Percentiles rank a stretch among this genome's conserved stretches.
Evolutionary conservation across 176 grass and related monocot species (phyloP).

Genomic region (Alloteropsis semialata): DNA sequence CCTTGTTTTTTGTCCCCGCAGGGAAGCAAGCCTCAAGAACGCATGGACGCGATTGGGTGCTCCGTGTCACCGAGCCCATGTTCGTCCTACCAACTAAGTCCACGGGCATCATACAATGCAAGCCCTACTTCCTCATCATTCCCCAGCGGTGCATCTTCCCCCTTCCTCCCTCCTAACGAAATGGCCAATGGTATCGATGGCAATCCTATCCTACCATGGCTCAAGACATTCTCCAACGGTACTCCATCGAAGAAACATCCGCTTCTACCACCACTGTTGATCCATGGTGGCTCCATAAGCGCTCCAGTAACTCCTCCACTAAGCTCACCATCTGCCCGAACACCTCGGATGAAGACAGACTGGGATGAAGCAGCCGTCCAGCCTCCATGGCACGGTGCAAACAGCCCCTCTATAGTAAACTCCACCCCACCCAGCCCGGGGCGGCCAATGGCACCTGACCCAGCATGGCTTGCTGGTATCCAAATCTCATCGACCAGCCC

Average conservation of each 20-base stretch:
- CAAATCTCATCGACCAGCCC: constrained; percentile 64
- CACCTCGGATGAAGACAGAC: constrained; percentile 54
- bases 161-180: constrained; percentile 47
- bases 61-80: constrained; percentile 65
- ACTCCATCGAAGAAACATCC: constrained; percentile 58
- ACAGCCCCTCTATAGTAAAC: constrained; percentile 68
- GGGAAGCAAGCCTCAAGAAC: constrained; percentile 53
- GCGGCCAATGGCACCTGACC: constrained; percentile 37
- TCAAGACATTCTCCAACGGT: constrained; percentile 63
- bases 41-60: constrained; percentile 42
- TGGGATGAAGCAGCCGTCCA: constrained; percentile 51
- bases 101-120: constrained; percentile 65
- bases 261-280: constrained; percentile 58
- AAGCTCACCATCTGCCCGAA: constrained; percentile 60
- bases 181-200: constrained; percentile 37
- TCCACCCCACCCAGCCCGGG: constrained; percentile 68
- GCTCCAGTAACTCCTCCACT: constrained; percentile 91
- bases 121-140: constrained; percentile 80
- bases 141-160: constrained; percentile 57
- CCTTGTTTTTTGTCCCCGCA: background rate
- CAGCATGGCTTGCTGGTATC: constrained; percentile 71
- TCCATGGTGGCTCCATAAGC: constrained; percentile 72
- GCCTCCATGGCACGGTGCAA: constrained; percentile 54
- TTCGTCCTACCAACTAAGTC: constrained; percentile 68
- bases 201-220: constrained; percentile 65